Evolutionary conservation across 1,284 basidiomycete species (phyloP).

Genomic region (Cryptococcus floricola): DNA sequence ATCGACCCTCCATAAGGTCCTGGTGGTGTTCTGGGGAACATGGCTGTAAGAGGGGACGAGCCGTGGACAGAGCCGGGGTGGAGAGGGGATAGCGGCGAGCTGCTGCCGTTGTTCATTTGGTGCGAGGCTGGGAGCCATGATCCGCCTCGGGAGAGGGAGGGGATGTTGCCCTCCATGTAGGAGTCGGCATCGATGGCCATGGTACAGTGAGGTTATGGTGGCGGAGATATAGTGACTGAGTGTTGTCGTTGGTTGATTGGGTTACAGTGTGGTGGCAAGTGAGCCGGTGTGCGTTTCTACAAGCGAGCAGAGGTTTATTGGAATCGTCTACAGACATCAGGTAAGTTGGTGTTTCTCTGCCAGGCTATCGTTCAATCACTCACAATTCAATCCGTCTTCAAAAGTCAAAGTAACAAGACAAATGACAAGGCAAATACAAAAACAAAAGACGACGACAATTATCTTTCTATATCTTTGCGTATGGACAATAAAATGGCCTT

Average conservation of each 20-base stretch:
- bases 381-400: no score
- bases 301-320: neutral
- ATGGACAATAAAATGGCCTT: neutral
- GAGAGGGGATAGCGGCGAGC: neutral
- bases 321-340: neutral
- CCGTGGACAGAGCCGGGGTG: neutral
- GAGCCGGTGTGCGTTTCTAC: no score
- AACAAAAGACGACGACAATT: no score
- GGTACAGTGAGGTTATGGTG: neutral
- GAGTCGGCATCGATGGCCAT: slow-evolving; percentile 35
- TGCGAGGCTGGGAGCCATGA: slow-evolving; percentile 19
- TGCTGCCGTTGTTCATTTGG: neutral
- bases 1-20: neutral
- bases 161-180: slow-evolving; percentile 34
- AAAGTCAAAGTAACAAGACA: no score
- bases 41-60: neutral
- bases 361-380: no score
- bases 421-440: no score
- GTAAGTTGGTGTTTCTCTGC: neutral
- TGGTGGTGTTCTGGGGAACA: neutral
- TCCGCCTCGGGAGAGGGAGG: slow-evolving; percentile 29
- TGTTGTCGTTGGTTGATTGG: no score
- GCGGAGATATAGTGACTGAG: neutral
- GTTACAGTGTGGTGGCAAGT: neutral
- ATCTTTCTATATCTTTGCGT: no score